Conservation (phyloP, 2,329 filamentous ascomycete genomes). For the Pseudovirgaria hyperparasitica region DNA sequence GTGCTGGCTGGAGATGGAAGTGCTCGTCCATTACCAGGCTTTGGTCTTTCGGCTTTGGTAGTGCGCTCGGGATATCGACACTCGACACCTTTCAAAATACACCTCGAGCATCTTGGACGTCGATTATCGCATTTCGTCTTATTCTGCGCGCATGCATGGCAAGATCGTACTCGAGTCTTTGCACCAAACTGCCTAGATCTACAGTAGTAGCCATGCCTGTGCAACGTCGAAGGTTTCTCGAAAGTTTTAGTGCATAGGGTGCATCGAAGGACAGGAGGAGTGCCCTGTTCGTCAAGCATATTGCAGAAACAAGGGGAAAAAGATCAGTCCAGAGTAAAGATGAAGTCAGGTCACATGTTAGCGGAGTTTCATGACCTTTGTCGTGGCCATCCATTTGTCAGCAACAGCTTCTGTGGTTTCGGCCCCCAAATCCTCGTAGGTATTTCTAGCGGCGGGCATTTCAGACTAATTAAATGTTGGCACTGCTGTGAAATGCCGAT, state of each 20-base stretch:
- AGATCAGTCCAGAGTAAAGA: conserved; percentile 9
- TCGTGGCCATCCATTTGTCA: neutral
- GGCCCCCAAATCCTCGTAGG: too few relatives aligned
- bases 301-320: conserved; percentile 19
- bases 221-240: conserved; percentile 26
- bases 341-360: conserved; percentile 1
- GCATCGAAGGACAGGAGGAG: conserved; percentile 1
- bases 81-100: conserved; percentile 19
- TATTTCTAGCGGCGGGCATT: too few relatives aligned
- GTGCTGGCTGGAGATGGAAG: too few relatives aligned
- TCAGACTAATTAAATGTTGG: too few relatives aligned
- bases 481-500: too few relatives aligned
- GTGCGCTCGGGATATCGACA: conserved; percentile 23
- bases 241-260: conserved; percentile 8
- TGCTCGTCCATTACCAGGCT: too few relatives aligned
- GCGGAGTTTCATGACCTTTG: neutral
- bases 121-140: conserved; percentile 28
- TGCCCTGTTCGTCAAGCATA: conserved; percentile 19
- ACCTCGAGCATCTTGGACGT: conserved; percentile 27
- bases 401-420: too few relatives aligned
- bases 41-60: too few relatives aligned
- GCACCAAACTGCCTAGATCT: conserved; percentile 21
- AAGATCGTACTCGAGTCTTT: conserved; percentile 20
- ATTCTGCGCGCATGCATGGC: conserved; percentile 22
- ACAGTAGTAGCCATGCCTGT: conserved; percentile 34